Conservation (phyloP, 2,329 filamentous ascomycete genomes). For the Penicillium verrucosum region DNA sequence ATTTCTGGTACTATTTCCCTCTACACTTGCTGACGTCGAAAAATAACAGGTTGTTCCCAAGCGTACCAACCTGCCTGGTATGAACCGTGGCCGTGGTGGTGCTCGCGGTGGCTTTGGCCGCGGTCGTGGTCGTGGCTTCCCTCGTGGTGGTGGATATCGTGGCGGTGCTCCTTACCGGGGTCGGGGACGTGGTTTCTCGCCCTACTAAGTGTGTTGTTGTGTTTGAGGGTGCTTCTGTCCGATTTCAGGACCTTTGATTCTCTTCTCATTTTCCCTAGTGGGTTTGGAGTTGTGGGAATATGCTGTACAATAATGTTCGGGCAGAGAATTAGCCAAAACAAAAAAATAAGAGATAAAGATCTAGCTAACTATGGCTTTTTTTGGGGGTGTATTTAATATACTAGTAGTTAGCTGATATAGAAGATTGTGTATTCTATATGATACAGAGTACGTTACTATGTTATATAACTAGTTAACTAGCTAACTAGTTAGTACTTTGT, state of each 20-base stretch:
- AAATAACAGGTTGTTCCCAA: conserved; percentile 71
- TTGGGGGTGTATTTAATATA: not conserved
- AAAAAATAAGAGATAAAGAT: not conserved
- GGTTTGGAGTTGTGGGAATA: conserved; percentile 32
- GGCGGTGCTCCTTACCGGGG: conserved; percentile 51
- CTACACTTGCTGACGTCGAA: not conserved
- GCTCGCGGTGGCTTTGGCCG: conserved; percentile 47
- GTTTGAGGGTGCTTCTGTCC: conserved; percentile 1
- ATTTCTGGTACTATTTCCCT: not conserved
- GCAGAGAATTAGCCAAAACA: conserved; percentile 16
- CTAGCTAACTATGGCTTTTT: not conserved
- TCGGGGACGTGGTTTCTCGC: conserved; percentile 46
- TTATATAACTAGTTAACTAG: too few relatives aligned
- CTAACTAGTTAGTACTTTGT: too few relatives aligned
- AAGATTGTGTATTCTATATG: not conserved
- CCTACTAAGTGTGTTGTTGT: conserved; percentile 37
- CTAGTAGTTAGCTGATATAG: not conserved
- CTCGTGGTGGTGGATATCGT: conserved; percentile 44
- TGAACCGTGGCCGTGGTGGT: conserved; percentile 67
- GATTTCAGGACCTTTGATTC: not conserved
- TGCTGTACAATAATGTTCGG: conserved; percentile 36
- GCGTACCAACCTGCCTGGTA: conserved; percentile 92
- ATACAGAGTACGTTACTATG: not conserved
- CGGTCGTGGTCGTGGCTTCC: conserved; percentile 56
- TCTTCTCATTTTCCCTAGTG: conserved; percentile 4